Evolutionary conservation across 1,139 yeast species (phyloP), one percentile per base, ranked within the genome.

Genomic region (Eremothecium sinecaudum): DNA sequence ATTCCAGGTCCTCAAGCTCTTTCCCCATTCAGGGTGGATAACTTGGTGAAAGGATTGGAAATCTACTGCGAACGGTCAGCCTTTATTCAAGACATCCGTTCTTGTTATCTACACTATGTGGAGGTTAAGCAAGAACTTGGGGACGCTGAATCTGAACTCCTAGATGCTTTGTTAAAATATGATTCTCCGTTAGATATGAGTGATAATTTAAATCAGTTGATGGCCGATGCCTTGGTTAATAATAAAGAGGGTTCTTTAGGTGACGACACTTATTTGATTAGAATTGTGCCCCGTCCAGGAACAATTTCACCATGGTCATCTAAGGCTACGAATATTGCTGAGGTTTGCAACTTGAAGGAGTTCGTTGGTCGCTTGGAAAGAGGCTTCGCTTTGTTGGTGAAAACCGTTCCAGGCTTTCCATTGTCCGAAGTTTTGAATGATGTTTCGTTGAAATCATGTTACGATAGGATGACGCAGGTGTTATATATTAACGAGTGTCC

Each of bases 221-320:
- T 87, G 44, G 59, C 66, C 28, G 65, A 67, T 25, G 61, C 67
- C 15, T 62, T 66, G 19, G 36, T 49, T 7, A 36, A 54, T 3
- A 44, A 55, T 28, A 32, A 47, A 19, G 28, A 44, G n/a, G 34
- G 49, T 2, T 42, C 53, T 13, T 56, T 71, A 37, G 75, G 66
- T 25, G 62, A 65, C 12, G 74, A 77, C 52, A 62, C 74, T 23
- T 71, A 73, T 43, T 63, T 86, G 48, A 63, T 90, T 35, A 71
- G 93, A 56, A 70, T 92, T 37, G 69, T 87, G 39, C 98, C 99
- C 31, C 75, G 98, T 59, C 69, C 90, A 7, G 98, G 98, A 40
- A 90, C 98, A 16, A 86, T 90, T 46, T 87, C 97, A 17, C 98
- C 98, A 21, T 92, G 99, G 99, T 84, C 96, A 12, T 87, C 98